Conservation (phyloP, 176 grass and related monocot genomes). For the Urochloa ruziziensis region DNA sequence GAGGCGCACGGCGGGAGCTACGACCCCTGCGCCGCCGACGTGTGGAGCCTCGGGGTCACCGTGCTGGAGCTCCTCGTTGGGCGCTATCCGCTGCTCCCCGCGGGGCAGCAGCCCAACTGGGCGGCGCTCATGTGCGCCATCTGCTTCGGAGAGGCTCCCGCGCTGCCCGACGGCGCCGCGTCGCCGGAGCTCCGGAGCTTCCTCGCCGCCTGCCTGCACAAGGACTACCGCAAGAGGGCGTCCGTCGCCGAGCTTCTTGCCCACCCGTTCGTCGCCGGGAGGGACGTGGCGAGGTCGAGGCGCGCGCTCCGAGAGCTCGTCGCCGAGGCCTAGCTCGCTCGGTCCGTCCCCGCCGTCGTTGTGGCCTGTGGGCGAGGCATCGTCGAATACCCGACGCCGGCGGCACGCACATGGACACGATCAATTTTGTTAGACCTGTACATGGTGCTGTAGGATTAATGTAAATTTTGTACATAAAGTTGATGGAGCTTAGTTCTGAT, state of each 20-base stretch:
- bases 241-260: conserved; percentile 50
- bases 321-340: not conserved
- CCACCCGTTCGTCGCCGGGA: conserved; percentile 48
- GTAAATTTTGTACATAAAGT: not conserved
- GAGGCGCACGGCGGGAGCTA: conserved; percentile 38
- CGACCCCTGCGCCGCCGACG: conserved; percentile 52
- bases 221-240: conserved; percentile 36
- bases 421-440: conserved; percentile 21
- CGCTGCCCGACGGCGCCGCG: not conserved
- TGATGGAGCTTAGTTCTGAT: not conserved
- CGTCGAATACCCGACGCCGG: not conserved
- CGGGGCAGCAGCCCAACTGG: conserved; percentile 48
- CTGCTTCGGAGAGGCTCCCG: conserved; percentile 50
- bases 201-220: conserved; percentile 44
- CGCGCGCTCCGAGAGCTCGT: conserved; percentile 22
- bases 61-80: conserved; percentile 48
- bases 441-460: not conserved
- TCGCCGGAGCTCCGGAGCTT: conserved; percentile 42
- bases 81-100: conserved; percentile 48
- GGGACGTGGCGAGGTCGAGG: conserved; percentile 26
- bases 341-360: not conserved
- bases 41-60: conserved; percentile 51
- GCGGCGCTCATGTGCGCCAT: conserved; percentile 64
- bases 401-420: not conserved
- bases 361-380: not conserved